Conservation (phyloP, 352 stramenopile species). For the Globisporangium cylindrosporum region DNA sequence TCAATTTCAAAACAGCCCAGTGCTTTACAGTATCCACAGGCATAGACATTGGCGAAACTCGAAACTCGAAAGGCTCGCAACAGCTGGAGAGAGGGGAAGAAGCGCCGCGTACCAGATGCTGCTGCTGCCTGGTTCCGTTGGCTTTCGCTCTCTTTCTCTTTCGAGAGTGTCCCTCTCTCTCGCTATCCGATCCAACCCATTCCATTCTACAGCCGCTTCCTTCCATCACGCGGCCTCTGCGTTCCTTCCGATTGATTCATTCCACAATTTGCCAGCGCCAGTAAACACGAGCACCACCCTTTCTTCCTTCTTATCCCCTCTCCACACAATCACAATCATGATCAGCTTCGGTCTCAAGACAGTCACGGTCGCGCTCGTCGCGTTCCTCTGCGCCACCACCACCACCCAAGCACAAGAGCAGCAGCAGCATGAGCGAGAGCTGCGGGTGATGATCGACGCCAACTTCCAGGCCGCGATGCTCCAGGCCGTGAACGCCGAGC, state of each 20-base stretch:
- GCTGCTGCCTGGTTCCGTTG: not conserved
- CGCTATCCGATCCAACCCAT: not conserved
- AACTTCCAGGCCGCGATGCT: slow-evolving; percentile 23
- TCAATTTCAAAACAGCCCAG: not conserved
- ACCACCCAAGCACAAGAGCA: slow-evolving; percentile 4
- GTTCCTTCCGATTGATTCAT: slow-evolving; percentile 1
- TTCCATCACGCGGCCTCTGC: not conserved
- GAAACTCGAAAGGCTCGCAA: not conserved
- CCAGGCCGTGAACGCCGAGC: slow-evolving; percentile 20
- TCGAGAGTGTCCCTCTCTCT: not conserved
- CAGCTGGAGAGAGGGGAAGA: not conserved
- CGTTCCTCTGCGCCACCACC: slow-evolving; percentile 5
- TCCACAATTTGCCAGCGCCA: slow-evolving; percentile 10
- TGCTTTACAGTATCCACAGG: not conserved
- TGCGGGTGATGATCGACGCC: slow-evolving; percentile 5
- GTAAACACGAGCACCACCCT: not conserved
- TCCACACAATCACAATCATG: not conserved
- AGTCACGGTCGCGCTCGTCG: slow-evolving; percentile 5
- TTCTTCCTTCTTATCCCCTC: not conserved
- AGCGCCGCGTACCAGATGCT: not conserved
- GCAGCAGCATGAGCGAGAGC: not conserved
- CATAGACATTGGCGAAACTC: not conserved
- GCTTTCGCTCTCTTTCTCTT: no score
- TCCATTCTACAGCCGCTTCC: not conserved
- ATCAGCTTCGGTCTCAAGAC: slow-evolving; percentile 10